phyloP scores from a whole-genome alignment of 2,329 filamentous ascomycete species.

The Pseudopyricularia cyperi region DNA sequence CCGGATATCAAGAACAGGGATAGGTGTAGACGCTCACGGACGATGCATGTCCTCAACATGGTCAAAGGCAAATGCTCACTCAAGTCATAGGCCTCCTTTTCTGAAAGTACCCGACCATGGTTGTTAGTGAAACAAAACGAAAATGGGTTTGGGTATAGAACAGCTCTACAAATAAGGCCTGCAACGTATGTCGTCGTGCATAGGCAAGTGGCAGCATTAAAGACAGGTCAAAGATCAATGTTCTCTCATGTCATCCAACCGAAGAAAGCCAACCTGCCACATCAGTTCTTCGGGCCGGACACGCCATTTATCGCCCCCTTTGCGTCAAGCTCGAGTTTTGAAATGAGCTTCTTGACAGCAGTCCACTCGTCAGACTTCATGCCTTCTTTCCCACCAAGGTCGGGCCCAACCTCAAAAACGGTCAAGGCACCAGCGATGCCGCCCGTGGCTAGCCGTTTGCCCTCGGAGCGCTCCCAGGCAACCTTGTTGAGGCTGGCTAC shows the following conservation, averaged over 20 bases:
- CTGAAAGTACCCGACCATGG: no score
- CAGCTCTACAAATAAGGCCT: not conserved
- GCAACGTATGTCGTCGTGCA: not conserved
- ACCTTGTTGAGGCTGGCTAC: conserved; percentile 84
- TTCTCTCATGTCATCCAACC: not conserved
- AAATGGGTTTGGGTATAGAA: not conserved
- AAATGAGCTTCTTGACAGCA: conserved; percentile 79
- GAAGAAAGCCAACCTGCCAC: not conserved
- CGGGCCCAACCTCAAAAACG: conserved; percentile 79
- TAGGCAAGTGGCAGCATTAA: not conserved
- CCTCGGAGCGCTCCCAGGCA: conserved; percentile 85
- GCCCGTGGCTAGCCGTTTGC: conserved; percentile 74
- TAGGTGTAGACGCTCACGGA: no score
- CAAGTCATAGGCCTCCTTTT: no score
- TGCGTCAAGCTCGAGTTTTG: conserved; percentile 49
- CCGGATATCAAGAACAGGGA: no score
- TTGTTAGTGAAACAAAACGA: not conserved
- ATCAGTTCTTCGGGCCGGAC: conserved; percentile 9
- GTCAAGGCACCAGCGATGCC: conserved; percentile 85
- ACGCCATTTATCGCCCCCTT: conserved; percentile 32
- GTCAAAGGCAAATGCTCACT: no score
- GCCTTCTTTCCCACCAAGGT: conserved; percentile 73
- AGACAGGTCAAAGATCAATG: not conserved
- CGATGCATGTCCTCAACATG: no score
- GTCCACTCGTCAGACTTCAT: conserved; percentile 84